phyloP scores from a whole-genome alignment of 768 basidiomycete species.

The Amanita rubescens region DNA sequence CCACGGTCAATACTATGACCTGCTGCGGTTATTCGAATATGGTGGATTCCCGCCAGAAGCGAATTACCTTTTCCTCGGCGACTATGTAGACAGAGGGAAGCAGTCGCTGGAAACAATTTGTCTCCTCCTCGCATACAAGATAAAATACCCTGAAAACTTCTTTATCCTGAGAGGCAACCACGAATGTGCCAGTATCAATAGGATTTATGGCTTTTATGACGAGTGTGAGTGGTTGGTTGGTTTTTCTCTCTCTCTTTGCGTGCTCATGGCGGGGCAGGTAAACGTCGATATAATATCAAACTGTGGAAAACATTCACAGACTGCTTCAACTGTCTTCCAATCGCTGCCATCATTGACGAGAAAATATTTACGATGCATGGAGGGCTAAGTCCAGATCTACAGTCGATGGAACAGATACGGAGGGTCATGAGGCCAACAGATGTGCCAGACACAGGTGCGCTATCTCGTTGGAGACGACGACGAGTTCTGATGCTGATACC shows the following conservation, averaged over 20 bases:
- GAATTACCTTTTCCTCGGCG: slow-evolving; percentile 99
- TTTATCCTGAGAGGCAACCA: slow-evolving; percentile 99
- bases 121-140: slow-evolving; percentile 98
- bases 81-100: slow-evolving; percentile 99
- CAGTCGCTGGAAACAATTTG: slow-evolving; percentile 99
- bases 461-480: background rate
- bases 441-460: slow-evolving; percentile 92
- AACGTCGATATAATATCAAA: slow-evolving; percentile 99
- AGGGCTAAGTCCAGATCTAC: slow-evolving; percentile 92
- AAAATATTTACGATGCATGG: slow-evolving; percentile 99
- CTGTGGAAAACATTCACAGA: slow-evolving; percentile 99
- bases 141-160: slow-evolving; percentile 99
- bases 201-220: slow-evolving; percentile 99
- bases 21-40: slow-evolving; percentile 96
- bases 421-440: slow-evolving; percentile 98
- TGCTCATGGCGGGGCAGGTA: slow-evolving; percentile 50
- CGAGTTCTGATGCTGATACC: background rate
- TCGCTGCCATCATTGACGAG: slow-evolving; percentile 99
- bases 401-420: slow-evolving; percentile 99
- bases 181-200: slow-evolving; percentile 98
- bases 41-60: slow-evolving; percentile 99
- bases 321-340: slow-evolving; percentile 99
- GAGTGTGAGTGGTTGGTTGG: slow-evolving; percentile 65
- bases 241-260: slow-evolving; percentile 7
- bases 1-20: slow-evolving; percentile 99